Evolutionary conservation across 2,329 filamentous ascomycete species (phyloP).

Genomic region (Trichoderma sp.): DNA sequence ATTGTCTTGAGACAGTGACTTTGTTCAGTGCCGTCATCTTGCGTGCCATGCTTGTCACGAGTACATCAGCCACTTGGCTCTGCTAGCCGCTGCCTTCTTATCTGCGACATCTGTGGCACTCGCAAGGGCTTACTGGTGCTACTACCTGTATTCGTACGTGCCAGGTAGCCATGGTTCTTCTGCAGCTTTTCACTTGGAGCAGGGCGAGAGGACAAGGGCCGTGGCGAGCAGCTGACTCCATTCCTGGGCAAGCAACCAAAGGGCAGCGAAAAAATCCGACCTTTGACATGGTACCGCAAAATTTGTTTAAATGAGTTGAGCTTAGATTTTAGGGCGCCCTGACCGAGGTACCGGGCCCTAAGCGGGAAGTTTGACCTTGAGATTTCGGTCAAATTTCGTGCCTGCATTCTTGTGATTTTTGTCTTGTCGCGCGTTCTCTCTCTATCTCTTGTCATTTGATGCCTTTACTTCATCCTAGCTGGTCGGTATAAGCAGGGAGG

Average conservation of each 20-base stretch:
- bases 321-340: constrained; percentile 14
- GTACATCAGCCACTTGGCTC: neutral
- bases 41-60: neutral
- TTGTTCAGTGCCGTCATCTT: neutral
- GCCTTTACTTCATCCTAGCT: neutral
- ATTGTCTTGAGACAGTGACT: neutral
- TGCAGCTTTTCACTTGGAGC: neutral
- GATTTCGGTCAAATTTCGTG: neutral
- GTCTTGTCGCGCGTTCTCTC: neutral
- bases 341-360: constrained; percentile 1
- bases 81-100: constrained; percentile 9
- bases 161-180: neutral
- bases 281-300: neutral
- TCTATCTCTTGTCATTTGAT: neutral
- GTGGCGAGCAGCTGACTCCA: constrained; percentile 12
- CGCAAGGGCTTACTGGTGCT: constrained; percentile 10
- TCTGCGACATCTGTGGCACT: constrained; percentile 11
- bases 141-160: neutral
- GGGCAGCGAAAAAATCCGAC: neutral
- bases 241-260: constrained; percentile 14
- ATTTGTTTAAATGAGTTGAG: neutral
- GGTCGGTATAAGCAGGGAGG: neutral
- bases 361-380: neutral
- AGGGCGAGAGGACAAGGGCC: constrained; percentile 1
- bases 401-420: neutral